These are phyloP conservation scores for Cladophialophora yegresii DNA, from an alignment of 2,329 filamentous ascomycete genomes.

Conservation along the genomic window DNA sequence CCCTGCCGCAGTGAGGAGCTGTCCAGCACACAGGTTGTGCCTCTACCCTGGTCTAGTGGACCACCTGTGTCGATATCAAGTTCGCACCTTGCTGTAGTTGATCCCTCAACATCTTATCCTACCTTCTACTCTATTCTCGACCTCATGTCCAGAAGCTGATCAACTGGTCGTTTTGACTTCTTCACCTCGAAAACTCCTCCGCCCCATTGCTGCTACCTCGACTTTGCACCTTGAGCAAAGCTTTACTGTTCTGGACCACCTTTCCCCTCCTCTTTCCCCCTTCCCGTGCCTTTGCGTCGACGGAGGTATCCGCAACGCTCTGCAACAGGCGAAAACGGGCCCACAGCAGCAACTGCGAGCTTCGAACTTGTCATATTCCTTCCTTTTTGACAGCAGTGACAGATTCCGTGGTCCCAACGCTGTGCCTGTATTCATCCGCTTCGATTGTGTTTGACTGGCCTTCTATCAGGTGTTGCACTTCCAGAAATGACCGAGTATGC, in stretches of 20 bases:
- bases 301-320: slow-evolving; percentile 4
- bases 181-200: neutral
- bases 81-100: slow-evolving; percentile 27
- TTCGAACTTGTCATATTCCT: slow-evolving; percentile 27
- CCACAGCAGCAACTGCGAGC: slow-evolving; percentile 6
- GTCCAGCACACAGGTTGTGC: slow-evolving; percentile 10
- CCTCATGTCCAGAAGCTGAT: slow-evolving; percentile 16
- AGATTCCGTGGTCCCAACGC: slow-evolving; percentile 16
- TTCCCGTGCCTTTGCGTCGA: neutral
- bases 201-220: neutral
- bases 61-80: slow-evolving; percentile 23
- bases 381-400: slow-evolving; percentile 30
- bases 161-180: slow-evolving; percentile 12
- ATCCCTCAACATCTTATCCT: slow-evolving; percentile 19
- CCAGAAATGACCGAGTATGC: slow-evolving; percentile 46
- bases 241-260: neutral
- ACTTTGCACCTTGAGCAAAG: neutral
- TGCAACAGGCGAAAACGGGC: slow-evolving; percentile 3
- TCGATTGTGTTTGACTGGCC: slow-evolving; percentile 25
- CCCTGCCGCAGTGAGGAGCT: slow-evolving; percentile 4
- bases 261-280: neutral
- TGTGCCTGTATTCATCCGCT: slow-evolving; percentile 26
- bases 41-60: slow-evolving; percentile 3
- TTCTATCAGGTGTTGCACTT: slow-evolving; percentile 27
- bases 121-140: slow-evolving; percentile 22